Base-by-base conservation (phyloP, 2,329 filamentous ascomycete genomes). In the Hysterium pulicare region DNA sequence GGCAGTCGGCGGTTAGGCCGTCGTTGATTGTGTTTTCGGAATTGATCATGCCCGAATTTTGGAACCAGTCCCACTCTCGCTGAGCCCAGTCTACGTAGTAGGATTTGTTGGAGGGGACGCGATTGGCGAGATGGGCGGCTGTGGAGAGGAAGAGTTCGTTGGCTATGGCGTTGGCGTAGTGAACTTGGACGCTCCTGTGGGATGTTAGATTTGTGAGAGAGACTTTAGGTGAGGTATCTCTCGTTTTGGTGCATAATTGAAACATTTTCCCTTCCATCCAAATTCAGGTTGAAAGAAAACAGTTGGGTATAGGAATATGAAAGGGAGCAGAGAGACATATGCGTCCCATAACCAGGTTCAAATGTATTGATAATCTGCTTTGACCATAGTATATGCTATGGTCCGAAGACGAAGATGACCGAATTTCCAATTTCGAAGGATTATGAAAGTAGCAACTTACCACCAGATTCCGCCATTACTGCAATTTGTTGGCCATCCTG, bases 61-160 rank as follows among this genome's bases (percentile, higher is more conserved):
- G 42, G 48, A 81, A 78, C 77, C 77, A 81, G 2, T 65, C 48
- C 63, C 77, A 73, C 34, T 75, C 66, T 34, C 64, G 67, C 40
- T 70, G 51, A 0, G 78, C 78, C 64, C 68, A 73, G 31, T 64
- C 48, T 3, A 70, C 50, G 42, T 77, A 78, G 19, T 67, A 59
- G 0, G 53, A 40, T 24, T 58, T 61, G 8, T 67, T 66, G 0
- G 61, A 49, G 0, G 61, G 49, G 0, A 66, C 68, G 2, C 78
- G 74, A 30, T 74, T 79, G 2, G 78, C 77, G 6, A 82, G 68
- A 44, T 77, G 73, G 6, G 78, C 76, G 2, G 77, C 77, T 0
- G 76, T 68, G 3, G 70, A 71, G 2, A 82, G 58, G 55, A 78
- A 81, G 2, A 82, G 71, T 48, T 77, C 76, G 44, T 81, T 82